phyloP scores from a whole-genome alignment of 805 yeast genomes.

The Candida verbasci region DNA sequence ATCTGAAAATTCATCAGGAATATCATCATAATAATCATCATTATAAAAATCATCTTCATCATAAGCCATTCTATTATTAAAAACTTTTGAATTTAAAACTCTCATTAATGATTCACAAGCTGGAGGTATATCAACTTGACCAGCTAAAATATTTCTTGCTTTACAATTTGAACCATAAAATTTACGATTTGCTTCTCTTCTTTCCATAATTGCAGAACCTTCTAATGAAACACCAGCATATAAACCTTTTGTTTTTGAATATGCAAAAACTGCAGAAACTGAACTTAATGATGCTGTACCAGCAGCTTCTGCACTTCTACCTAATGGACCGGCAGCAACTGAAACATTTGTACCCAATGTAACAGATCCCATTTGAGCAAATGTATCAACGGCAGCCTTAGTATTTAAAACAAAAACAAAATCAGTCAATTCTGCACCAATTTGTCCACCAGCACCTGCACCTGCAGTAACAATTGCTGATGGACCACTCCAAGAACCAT shows the following conservation, averaged over 20 bases:
- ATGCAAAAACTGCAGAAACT: slow-evolving; percentile 88
- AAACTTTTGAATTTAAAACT: slow-evolving; percentile 80
- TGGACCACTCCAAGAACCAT: slow-evolving; percentile 97
- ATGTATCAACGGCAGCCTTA: slow-evolving; percentile 84
- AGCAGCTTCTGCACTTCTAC: slow-evolving; percentile 96
- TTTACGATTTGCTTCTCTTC: slow-evolving; percentile 95
- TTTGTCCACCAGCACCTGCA: slow-evolving; percentile 98
- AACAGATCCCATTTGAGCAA: slow-evolving; percentile 89
- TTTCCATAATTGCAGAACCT: slow-evolving; percentile 93
- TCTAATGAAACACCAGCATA: slow-evolving; percentile 97
- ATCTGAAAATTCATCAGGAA: slow-evolving; percentile 64
- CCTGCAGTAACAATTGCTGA: slow-evolving; percentile 95
- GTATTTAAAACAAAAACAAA: slow-evolving; percentile 90
- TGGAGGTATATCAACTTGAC: slow-evolving; percentile 90
- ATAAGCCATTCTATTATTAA: slow-evolving; percentile 50
- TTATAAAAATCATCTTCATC: slow-evolving; percentile 54
- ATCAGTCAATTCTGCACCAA: slow-evolving; percentile 95
- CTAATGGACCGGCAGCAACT: slow-evolving; percentile 96
- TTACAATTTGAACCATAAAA: slow-evolving; percentile 88
- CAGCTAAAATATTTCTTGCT: slow-evolving; percentile 79
- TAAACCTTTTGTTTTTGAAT: slow-evolving; percentile 93
- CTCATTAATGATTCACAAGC: slow-evolving; percentile 84
- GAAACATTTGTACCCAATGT: slow-evolving; percentile 94
- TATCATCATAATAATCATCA: slow-evolving; percentile 65
- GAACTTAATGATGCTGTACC: slow-evolving; percentile 86